Evolutionary conservation across 2,329 filamentous ascomycete species (phyloP).

Genomic region (Hymenoscyphus scutula): DNA sequence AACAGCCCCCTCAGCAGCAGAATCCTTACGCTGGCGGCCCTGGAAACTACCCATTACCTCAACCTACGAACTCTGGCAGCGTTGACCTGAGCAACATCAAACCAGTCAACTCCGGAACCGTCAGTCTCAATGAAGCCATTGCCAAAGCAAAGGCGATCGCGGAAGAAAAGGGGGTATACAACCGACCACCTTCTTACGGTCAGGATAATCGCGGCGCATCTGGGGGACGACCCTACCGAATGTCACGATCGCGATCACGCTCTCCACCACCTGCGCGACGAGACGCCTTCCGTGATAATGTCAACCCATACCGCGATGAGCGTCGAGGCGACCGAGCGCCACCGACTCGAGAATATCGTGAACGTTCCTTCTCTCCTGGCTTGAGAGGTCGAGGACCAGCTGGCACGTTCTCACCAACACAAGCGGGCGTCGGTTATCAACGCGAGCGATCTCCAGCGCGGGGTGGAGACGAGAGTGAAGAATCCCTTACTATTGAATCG

Average conservation of each 20-base stretch:
- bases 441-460: constrained; percentile 59
- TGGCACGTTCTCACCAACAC: constrained; percentile 60
- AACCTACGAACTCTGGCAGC: constrained; percentile 69
- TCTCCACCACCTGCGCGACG: constrained; percentile 68
- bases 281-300: constrained; percentile 70
- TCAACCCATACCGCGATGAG: constrained; percentile 83
- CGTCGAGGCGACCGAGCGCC: constrained; percentile 65
- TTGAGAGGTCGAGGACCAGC: constrained; percentile 50
- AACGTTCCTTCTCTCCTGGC: constrained; percentile 71
- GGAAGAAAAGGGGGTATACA: constrained; percentile 73
- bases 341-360: constrained; percentile 54
- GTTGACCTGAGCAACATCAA: constrained; percentile 79
- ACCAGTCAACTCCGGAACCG: constrained; percentile 74
- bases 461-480: constrained; percentile 60
- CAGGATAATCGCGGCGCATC: constrained; percentile 47
- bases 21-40: constrained; percentile 42
- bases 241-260: constrained; percentile 66
- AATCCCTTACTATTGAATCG: constrained; percentile 84
- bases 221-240: constrained; percentile 56
- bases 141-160: constrained; percentile 82
- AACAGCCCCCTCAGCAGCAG: constrained; percentile 44
- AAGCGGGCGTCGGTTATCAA: constrained; percentile 45
- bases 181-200: constrained; percentile 46
- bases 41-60: constrained; percentile 41
- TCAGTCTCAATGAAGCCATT: constrained; percentile 81